Evolutionary conservation across 129 eudicot species (phyloP), one percentile per base, ranked within the genome.

Genomic region (Lactuca saligna): DNA sequence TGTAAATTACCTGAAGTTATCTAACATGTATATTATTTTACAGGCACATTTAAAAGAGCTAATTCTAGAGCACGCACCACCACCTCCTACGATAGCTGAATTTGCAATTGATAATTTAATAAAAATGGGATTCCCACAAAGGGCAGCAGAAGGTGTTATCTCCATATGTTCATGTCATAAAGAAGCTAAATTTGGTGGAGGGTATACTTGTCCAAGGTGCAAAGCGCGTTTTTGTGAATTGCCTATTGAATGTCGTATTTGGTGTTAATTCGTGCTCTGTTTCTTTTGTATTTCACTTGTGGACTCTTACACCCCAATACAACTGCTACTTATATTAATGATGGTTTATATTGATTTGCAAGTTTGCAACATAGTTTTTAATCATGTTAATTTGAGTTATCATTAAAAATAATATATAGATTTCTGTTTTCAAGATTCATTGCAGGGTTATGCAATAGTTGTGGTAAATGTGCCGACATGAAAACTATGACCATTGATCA

Each of bases 81-180:
- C 99, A 69, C 99, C 99, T 49, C 95, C 99, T 8, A 97, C 99
- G 33, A 93, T 93, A 71, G 99, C 99, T 41, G 99, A 93, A 79
- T 93, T 89, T 80, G 96, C 99, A 50, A 65, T 85, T 44, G 85
- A 97, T 29, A 93, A 89, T 73, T 77, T 93, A 78, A 93, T 93
- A 66, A 93, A 83, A 78, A 93, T 93, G 99, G 99, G 99, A 8
- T 93, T 93, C 62, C 99, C 99, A 0, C 97, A 93, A 76, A 77
- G 99, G 69, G 95, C 97, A 16, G 97, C 97, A 49, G 97, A 93
- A 76, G 97, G 99, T 65, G 88, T 83, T 41, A 75, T 89, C 29
- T 89, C 97, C 14, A 93, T 93, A 63, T 93, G 99, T 80, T 83
- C 96, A 7, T 93, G 99, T 72, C 99, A 93, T 63, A 93, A 89